Base-by-base conservation (phyloP, 1,284 basidiomycete genomes). In the Trichosporon coremiiforme region DNA sequence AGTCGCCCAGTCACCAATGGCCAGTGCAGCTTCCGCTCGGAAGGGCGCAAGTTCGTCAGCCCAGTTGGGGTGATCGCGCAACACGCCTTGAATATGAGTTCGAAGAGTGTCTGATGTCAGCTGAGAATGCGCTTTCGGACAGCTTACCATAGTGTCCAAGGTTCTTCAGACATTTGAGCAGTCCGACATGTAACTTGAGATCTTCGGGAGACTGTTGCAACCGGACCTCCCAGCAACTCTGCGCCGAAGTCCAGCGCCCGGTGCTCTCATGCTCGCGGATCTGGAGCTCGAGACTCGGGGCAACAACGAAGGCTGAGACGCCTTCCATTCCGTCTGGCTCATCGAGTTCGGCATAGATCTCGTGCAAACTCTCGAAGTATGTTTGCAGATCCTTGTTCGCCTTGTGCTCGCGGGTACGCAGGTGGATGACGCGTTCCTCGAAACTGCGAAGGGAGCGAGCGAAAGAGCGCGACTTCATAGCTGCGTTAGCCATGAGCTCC, bases 291-390 rank as follows among this genome's bases (percentile, higher is more conserved):
- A 99, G 84, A 1, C 93, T 93, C 0, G 97, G 97, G 0, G 92
- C 89, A 13, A 98, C 85, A 70, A 99, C 93, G 72, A 91, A 85
- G 0, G 92, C 90, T 0, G 97, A 98, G 31, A 99, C 89, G 0
- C 97, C 97, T 83, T 98, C 95, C 97, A 99, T 99, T 12, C 97
- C 97, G 83, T 99, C 97, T 0, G 97, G 97, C 80, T 99, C 95
- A 79, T 99, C 95, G 4, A 99, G 87, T 69, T 93, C 88, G 13
- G 97, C 92, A 81, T 99, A 99, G 73, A 99, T 97, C 80, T 97
- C 90, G 78, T 99, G 97, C 45, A 99, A 85, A 38, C 90, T 89
- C 78, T 99, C 97, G 78, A 94, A 98, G 80, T 94, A 91, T 0
- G 85, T 85, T 66, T 94, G 89, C 1, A 95, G 85, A 20, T 91